Base-by-base conservation (phyloP, 1,284 basidiomycete genomes). In the Ustilago curta region DNA sequence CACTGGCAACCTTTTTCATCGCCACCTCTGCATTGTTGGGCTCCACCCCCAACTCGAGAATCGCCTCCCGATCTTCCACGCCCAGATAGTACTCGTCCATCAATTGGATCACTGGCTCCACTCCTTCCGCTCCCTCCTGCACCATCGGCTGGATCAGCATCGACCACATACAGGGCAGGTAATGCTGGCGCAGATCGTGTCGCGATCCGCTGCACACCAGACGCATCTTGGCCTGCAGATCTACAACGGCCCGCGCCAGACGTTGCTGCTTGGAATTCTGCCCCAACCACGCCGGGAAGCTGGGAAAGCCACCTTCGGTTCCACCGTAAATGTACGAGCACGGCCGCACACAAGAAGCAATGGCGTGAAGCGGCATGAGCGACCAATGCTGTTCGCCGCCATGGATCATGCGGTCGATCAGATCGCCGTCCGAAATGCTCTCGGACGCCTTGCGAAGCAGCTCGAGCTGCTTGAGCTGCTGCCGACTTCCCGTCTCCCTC, bases 41-140 rank as follows among this genome's bases (percentile, higher is more conserved):
- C 63, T 91, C 95, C 11, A 99, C 89, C 0, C 95, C 96, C 11
- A 99, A 89, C 85, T 99, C 96, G 58, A 98, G 89, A 55, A 98
- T 89, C 11, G 93, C 91, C 78, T 99, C 97, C 93, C 95, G 96
- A 82, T 99, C 96, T 40, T 98, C 96, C 73, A 92, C 92, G 7
- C 91, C 91, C 39, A 99, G 86, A 86, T 90, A 98, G 85, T 99
- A 99, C 50, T 93, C 91, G 85, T 99, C 96, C 94, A 99, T 96
- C 16, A 88, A 86, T 25, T 89, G 87, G 63, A 99, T 97, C 25
- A 95, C 90, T 2, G 91, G 90, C 0, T 91, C 90, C 4, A 97
- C 89, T 1, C 90, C 92, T 62, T 70, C 68, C 3, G 44, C 85
- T 8, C 92, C 84, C 6, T 84, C 51, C 6, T 81, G 90, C 59